These are phyloP conservation scores for Neofusicoccum ribis DNA, from an alignment of 2,329 filamentous ascomycete species.

Conservation along the genomic window DNA sequence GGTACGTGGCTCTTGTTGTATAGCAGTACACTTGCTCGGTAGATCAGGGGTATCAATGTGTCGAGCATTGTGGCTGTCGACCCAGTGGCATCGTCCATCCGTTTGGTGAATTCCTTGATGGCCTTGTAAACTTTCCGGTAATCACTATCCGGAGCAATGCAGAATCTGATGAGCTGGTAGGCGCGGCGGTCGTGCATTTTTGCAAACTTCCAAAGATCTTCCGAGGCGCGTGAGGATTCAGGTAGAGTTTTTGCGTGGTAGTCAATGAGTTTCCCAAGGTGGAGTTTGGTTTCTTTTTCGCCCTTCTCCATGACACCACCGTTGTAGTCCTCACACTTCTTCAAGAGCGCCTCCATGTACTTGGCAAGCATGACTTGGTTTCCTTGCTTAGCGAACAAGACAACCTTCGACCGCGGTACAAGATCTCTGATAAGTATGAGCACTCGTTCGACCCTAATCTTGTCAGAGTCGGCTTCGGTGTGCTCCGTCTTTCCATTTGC, in stretches of 20 bases:
- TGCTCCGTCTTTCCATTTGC: constrained; percentile 43
- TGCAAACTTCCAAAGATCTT: constrained; percentile 85
- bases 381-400: constrained; percentile 83
- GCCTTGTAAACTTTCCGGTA: constrained; percentile 89
- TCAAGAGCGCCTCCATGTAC: constrained; percentile 73
- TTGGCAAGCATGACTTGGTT: constrained; percentile 74
- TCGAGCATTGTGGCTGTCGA: constrained; percentile 66
- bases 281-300: constrained; percentile 64
- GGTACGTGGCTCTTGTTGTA: constrained; percentile 95
- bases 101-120: constrained; percentile 84
- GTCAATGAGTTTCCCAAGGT: constrained; percentile 70
- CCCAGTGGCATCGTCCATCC: constrained; percentile 68
- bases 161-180: constrained; percentile 86
- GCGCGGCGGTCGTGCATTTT: constrained; percentile 86
- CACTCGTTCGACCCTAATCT: constrained; percentile 79
- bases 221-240: constrained; percentile 68
- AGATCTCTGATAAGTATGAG: constrained; percentile 78
- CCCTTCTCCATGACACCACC: constrained; percentile 78
- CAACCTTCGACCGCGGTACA: constrained; percentile 75
- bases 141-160: constrained; percentile 81
- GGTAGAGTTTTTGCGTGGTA: constrained; percentile 75
- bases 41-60: constrained; percentile 78
- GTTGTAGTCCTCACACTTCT: constrained; percentile 86
- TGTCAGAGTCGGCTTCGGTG: constrained; percentile 63
- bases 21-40: constrained; percentile 78